Base-by-base conservation (phyloP, 345 rosid genomes). In the Eucalyptus caleyi region DNA sequence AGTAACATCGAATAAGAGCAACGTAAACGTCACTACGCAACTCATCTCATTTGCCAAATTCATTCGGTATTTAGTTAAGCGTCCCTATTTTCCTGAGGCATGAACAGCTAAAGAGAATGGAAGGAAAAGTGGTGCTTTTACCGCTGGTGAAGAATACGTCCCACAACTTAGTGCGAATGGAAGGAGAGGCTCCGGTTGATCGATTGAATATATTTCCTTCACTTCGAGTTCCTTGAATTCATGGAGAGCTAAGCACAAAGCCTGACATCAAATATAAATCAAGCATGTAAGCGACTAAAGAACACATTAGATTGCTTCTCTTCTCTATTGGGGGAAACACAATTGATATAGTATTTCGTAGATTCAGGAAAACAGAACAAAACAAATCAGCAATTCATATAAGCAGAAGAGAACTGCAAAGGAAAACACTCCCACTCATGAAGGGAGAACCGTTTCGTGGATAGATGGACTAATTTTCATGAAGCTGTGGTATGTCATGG, bases 131-230 rank as follows among this genome's bases (percentile, higher is more conserved):
- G 49, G 60, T 67, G 50, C 67, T 91, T 93, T 93, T 93, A 95
- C 97, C 67, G 97, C 97, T 77, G 96, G 96, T 67, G 96, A 95
- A 89, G 96, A 95, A 88, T 95, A 91, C 90, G 92, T 91, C 89
- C 96, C 96, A 72, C 93, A 94, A 80, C 96, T 95, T 80, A 95
- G 91, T 42, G 95, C 95, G 42, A 95, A 95, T 42, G 94, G 90
- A 34, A 95, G 90, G 72, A 95, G 96, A 77, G 96, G 97, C 88
- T 95, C 96, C 4, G 91, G 93, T 80, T 93, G 92, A 92, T 93
- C 95, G n/a, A 95, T 93, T 30, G 92, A 88, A 90, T 91, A 94
- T 87, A 89, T 92, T 90, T 92, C 91, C 90, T 87, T 90, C 91
- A 94, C 95, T 88, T 93, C 95, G 10, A 94, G 89, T 88, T 90